phyloP scores from a whole-genome alignment of 495 filamentous ascomycete species.

The Cercophora sp. region DNA sequence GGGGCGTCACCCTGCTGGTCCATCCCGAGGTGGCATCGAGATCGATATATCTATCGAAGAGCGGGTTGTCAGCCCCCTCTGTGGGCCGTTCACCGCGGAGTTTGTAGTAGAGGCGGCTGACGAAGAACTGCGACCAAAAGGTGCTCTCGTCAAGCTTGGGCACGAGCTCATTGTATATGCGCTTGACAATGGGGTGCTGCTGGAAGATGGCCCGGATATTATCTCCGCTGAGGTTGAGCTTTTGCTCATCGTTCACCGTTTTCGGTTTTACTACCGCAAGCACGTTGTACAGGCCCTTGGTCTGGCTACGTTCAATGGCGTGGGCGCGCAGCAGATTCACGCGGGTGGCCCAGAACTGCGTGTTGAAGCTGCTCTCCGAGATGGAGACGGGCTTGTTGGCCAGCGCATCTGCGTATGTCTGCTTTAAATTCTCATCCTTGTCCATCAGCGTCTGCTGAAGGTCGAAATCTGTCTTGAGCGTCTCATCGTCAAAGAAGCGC shows the following conservation, averaged over 20 bases:
- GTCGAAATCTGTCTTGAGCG: constrained; percentile 66
- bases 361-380: constrained; percentile 68
- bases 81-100: constrained; percentile 81
- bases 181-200: constrained; percentile 86
- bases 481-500: constrained; percentile 71
- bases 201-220: constrained; percentile 89
- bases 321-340: constrained; percentile 81
- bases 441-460: constrained; percentile 83
- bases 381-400: constrained; percentile 77
- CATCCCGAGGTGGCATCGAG: constrained; percentile 56
- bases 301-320: constrained; percentile 83
- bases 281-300: constrained; percentile 84
- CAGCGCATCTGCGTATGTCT: constrained; percentile 77
- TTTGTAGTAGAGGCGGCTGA: constrained; percentile 83
- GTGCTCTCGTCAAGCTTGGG: constrained; percentile 73
- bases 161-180: constrained; percentile 89
- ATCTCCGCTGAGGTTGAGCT: constrained; percentile 83
- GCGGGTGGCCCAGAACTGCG: constrained; percentile 89
- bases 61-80: constrained; percentile 67
- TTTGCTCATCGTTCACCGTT: constrained; percentile 68
- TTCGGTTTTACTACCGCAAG: constrained; percentile 83
- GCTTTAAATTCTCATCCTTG: constrained; percentile 63
- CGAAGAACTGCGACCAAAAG: constrained; percentile 93
- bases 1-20: constrained; percentile 45
- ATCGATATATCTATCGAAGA: constrained; percentile 81